phyloP scores from a whole-genome alignment of 441 rosid genomes.

The Syzygium malaccense region DNA sequence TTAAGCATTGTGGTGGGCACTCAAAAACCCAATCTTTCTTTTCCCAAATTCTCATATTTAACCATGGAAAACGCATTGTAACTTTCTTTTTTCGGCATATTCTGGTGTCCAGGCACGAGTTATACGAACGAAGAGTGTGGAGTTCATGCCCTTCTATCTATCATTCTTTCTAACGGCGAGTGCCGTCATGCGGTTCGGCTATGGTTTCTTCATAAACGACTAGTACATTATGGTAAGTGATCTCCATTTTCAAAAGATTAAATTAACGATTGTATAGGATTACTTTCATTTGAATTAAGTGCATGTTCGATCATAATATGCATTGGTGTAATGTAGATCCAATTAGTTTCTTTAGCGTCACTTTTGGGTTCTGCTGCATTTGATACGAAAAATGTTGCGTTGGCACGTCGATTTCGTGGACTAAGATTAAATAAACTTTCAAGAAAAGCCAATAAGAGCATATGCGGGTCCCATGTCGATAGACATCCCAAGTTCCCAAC shows the following conservation, averaged over 20 bases:
- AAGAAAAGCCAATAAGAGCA: not conserved
- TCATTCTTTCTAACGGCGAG: constrained; percentile 74
- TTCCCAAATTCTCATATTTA: not conserved
- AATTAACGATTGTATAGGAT: not conserved
- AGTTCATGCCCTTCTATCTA: constrained; percentile 82
- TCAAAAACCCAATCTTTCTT: not conserved
- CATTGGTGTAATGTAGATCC: not conserved
- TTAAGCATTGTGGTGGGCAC: constrained; percentile 55
- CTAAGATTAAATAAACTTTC: not conserved
- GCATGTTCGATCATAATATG: not conserved
- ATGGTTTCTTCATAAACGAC: constrained; percentile 56
- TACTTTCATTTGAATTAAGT: not conserved
- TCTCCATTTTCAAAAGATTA: not conserved
- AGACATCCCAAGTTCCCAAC: not conserved
- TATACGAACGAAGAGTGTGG: constrained; percentile 70
- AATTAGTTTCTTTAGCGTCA: not conserved
- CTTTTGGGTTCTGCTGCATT: not conserved
- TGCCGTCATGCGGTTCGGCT: constrained; percentile 79
- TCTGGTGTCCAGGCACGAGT: constrained; percentile 47
- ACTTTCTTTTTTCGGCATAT: too few relatives aligned
- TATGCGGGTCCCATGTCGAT: not conserved
- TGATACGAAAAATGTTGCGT: not conserved
- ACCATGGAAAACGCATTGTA: not conserved
- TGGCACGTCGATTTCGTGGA: not conserved
- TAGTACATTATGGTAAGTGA: constrained; percentile 62